Conservation (phyloP, 495 filamentous ascomycete species). For the Trichoderma orchidacearum region DNA sequence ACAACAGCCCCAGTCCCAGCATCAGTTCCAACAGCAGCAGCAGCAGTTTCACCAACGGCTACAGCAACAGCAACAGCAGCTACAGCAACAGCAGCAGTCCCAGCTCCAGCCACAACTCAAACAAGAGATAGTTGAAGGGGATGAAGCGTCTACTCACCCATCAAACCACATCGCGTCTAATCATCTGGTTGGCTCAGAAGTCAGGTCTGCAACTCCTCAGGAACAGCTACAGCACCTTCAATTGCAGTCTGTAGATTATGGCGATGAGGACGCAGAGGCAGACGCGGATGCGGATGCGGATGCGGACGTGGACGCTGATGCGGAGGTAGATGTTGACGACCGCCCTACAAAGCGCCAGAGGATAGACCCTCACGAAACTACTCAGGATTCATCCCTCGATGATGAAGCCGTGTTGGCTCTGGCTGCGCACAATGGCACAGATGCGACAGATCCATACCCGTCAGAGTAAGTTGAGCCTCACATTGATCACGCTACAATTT, state of each 20-base stretch:
- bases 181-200: background rate
- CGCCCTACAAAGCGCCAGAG: background rate
- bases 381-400: background rate
- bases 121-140: background rate
- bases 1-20: conserved; percentile 2
- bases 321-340: background rate
- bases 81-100: conserved; percentile 2
- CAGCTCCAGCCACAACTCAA: background rate
- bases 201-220: background rate
- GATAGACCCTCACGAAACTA: background rate
- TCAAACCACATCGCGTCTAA: background rate
- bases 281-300: no score
- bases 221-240: background rate
- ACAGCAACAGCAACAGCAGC: conserved; percentile 4
- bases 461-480: conserved; percentile 3
- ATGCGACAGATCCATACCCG: conserved; percentile 1
- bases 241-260: background rate
- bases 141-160: background rate
- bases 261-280: background rate
- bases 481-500: no score
- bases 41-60: conserved; percentile 3
- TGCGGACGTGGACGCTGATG: background rate
- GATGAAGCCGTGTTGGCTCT: conserved; percentile 4
- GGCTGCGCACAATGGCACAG: conserved; percentile 2
- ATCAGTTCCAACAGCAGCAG: conserved; percentile 3